Conservation (phyloP, 2,329 filamentous ascomycete genomes). For the Botrytis medusae region DNA sequence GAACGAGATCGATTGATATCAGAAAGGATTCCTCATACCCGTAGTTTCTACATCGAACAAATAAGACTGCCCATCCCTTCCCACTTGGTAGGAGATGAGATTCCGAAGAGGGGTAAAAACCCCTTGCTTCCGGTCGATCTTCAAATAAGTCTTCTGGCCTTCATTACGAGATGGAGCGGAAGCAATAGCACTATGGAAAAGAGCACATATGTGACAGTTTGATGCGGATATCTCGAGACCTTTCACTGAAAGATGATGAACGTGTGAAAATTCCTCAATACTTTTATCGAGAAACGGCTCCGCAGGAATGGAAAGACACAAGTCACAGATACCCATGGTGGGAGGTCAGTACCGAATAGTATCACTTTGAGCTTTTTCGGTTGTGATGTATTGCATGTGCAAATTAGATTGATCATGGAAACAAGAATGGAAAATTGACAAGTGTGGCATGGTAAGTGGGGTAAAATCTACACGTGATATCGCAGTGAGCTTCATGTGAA, state of each 20-base stretch:
- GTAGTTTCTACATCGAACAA: constrained; percentile 24
- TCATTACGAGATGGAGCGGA: neutral
- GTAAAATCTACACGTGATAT: constrained; percentile 10
- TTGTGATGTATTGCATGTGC: neutral
- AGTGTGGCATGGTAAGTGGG: constrained; percentile 2
- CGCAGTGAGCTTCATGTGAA: neutral
- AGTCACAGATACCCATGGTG: constrained; percentile 2
- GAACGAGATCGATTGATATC: neutral
- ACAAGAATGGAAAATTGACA: neutral
- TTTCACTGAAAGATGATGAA: constrained; percentile 25
- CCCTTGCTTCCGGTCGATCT: neutral
- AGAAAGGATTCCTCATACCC: constrained; percentile 17
- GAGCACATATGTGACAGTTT: constrained; percentile 21
- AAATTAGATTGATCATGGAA: neutral
- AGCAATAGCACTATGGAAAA: constrained; percentile 17
- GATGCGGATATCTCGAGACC: constrained; percentile 18
- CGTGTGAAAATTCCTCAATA: neutral
- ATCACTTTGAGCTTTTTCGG: neutral
- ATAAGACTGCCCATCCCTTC: constrained; percentile 10
- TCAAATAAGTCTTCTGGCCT: constrained; percentile 17
- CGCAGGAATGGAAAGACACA: constrained; percentile 6
- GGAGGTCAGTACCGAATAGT: no score
- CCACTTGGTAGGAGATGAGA: constrained; percentile 21
- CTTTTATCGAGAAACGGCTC: constrained; percentile 1
- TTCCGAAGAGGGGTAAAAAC: constrained; percentile 1